Evolutionary conservation across 495 filamentous ascomycete genomes (phyloP), one percentile per base, ranked within the genome.

Genomic region (Talaromyces wortmannii): DNA sequence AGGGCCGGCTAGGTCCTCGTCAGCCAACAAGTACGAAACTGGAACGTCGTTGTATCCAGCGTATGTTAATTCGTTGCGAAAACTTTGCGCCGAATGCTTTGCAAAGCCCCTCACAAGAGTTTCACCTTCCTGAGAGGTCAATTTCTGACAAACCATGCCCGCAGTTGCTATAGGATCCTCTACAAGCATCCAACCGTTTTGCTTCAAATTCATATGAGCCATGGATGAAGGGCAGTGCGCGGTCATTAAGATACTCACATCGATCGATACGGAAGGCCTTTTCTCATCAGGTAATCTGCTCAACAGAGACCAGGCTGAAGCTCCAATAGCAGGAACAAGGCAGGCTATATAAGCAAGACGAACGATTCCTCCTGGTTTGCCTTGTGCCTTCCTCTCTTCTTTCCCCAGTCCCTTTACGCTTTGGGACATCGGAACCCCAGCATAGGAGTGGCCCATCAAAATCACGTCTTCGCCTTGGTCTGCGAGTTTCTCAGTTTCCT

Each of bases 401-500:
- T 72, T 72, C 4, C 67, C 63, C 15, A 78, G 55, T 5, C 65
- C 65, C 15, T 71, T 63, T 7, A 68, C 62, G 10, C 62, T 68
- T 48, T 76, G 68, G 7, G 67, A 66, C 59, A 68, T 71, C 6
- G 67, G 49, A 33, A 73, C 50, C 0, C 69, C 67, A 4, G 71
- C 69, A 52, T 71, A 74, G 1, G 69, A 74, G 47, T 76, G 72
- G 5, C 60, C 67, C 15, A 74, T 11, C 5, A 67, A 43, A 49
- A 73, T 65, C n/a, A 71, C 68, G 15, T 74, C 64, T 43, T 62
- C 66, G 8, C 68, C 69, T 0, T 47, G 31, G 13, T 65, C 60
- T 40, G 36, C 36, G 13, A 40, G 36, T 40, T 40, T 40, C 36
- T 40, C 36, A 40, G 36, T 13, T 13, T 40, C 36, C 36, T 40